Evolutionary conservation across 208 protist genomes (phyloP), one percentile per base, ranked within the genome.

Genomic region (Crithidia sp.): DNA sequence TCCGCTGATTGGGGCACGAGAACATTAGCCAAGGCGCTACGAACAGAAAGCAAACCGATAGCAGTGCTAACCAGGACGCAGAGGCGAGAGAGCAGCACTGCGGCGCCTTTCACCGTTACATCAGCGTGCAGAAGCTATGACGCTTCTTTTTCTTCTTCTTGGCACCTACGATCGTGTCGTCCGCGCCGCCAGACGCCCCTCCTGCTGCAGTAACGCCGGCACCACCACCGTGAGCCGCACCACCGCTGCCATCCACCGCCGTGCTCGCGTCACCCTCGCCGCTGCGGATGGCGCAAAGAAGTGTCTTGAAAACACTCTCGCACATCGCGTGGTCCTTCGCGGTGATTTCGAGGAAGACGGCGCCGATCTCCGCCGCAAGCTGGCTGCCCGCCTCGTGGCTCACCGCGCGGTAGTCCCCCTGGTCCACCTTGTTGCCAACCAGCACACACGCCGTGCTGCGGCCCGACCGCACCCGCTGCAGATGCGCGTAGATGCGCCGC

Each of bases 391-490:
- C 74, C 44, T 81, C 79, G n/a, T 52, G 58, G 19, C 50, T 65
- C 36, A 96, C 88, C 7, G 56, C 84, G 4, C 85, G 75, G 16
- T 88, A 67, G 3, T 70, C 71, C 4, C 47, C 65, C 12, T 87
- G 54, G 67, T 96, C 89, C 10, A 78, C 62, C 45, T 94, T 93
- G 68, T 94, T 94, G 8, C 70, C 89, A 10, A 89, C 85, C 58
- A 94, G 28, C 7, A 94, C 72, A 36, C 78, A 89, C n/a, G 76
- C 73, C 52, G 73, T 57, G 7, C 70, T 16, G 10, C 60, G 67
- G 40, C 45, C 74, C 62, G 44, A 55, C 52, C 72, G 71, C 4
- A 67, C 54, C 2, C 60, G 70, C 43, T 70, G 59, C 39, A 91
- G 70, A 19, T 79, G 67, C 1, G 61, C 58, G 49, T 91, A 87